Evolutionary conservation across 352 stramenopile genomes (phyloP), one percentile per base, ranked within the genome.

Genomic region (Chrysophaeum taylorii): DNA sequence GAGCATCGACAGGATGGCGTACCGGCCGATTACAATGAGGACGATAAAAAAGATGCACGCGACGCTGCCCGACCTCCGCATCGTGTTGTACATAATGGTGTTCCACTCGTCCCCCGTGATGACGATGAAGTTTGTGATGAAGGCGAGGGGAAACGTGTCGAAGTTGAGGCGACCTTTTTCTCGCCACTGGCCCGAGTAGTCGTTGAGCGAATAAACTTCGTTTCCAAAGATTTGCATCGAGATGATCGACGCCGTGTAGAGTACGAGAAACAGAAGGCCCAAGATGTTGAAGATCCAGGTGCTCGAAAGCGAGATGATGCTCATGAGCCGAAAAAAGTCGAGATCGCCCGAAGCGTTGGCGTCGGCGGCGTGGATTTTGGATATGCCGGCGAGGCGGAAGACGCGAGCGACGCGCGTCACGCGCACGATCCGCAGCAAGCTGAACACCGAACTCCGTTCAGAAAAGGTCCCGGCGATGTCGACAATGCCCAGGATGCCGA

Each of bases 1-100:
- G 74, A 97, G 96, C 52, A 97, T 71, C 73, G 96, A 96, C 79
- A 97, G 91, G 2, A 96, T 73, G 29, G 95, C 85, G 68, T 94
- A 96, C 38, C 87, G 81, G 25, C 90, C 91, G 31, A 96, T 75
- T 2, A 96, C 81, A 27, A 95, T 79, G 23, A 81, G 72, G 36
- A 68, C 75, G 42, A 82, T 54, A 63, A 94, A 94, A 74, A 94
- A 96, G 23, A 92, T 33, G 27, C 82, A 83, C 0, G 84, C 79
- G 0, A 70, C 68, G 50, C 81, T 80, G 27, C 83, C 80, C 61
- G 86, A 89, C 9, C 78, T 79, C 0, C 83, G 79, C 68, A 92
- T 91, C 1, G 77, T 85, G 68, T 85, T 83, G 70, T 93, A 94
- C 87, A 94, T 91, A 70, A 93, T 78, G 36, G 71, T 80, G 48